Evolutionary conservation across 2,329 filamentous ascomycete species (phyloP).

Genomic region (Cladophialophora chaetospira): DNA sequence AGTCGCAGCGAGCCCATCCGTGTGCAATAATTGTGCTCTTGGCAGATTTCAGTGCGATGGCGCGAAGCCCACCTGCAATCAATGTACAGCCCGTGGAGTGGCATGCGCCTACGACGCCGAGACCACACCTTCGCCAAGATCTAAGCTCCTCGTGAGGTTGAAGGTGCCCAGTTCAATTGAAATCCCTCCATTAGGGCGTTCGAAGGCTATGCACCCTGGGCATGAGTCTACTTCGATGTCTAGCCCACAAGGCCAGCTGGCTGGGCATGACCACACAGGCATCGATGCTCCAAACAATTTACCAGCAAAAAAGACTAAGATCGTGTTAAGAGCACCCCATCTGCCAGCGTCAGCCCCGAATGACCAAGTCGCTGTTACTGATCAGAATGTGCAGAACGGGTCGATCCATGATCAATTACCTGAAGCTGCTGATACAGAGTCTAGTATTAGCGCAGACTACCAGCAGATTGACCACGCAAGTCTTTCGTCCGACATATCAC

Average conservation of each 20-base stretch:
- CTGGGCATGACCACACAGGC: not conserved
- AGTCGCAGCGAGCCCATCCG: not conserved
- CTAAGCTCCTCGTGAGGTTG: not conserved
- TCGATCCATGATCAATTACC: not conserved
- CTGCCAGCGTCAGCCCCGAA: not conserved
- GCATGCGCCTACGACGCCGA: not conserved
- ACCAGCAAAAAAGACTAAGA: not conserved
- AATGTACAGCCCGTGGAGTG: not conserved
- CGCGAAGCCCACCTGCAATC: not conserved
- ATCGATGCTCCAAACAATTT: not conserved
- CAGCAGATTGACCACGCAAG: conserved; percentile 1
- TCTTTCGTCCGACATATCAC: not conserved
- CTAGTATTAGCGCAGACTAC: not conserved
- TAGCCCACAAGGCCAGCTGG: not conserved
- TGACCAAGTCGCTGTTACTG: not conserved
- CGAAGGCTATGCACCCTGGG: too few species aligned
- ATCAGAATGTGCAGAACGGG: not conserved
- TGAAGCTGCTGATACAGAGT: not conserved
- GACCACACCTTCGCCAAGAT: not conserved
- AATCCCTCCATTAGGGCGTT: too few species aligned
- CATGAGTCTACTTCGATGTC: not conserved
- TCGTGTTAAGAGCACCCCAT: not conserved
- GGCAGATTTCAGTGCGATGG: not conserved
- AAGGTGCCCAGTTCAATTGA: not conserved
- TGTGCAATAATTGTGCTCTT: not conserved